Base-by-base conservation (phyloP, 345 rosid genomes). In the Sisymbrium altissimum region DNA sequence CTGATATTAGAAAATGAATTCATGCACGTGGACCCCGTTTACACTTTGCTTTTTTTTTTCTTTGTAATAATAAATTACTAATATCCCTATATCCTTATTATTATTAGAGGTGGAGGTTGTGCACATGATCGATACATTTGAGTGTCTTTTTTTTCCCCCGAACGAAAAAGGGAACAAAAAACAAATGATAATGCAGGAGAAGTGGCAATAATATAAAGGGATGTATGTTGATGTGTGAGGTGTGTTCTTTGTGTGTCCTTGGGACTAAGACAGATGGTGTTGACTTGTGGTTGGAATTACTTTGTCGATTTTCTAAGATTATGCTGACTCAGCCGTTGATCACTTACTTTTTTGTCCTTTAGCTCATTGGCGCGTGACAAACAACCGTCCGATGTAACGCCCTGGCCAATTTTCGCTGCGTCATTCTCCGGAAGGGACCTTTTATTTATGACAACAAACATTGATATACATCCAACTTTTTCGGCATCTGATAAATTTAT, bases 251-350 rank as follows among this genome's bases (percentile, higher is more conserved):
- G 25, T 50, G 70, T 73, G 57, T 55, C 29, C 21, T 43, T 65
- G 30, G 39, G 73, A 46, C 12, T 52, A 57, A 36, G 66, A 66
- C 72, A 74, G 14, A 74, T 66, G 59, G 72, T 66, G 78, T 67
- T 58, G 73, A 66, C 73, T 74, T 58, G 78, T 66, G 73, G 78
- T 30, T 66, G 54, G 33, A 58, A 17, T 57, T 53, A 56, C 78
- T 66, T 46, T 57, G 78, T 74, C 60, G 53, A 56, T 57, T 74
- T 66, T 74, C 23, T 12, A 35, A 65, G 13, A 56, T 45, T 29
- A 17, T 49, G 78, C 78, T 66, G 66, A 73, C 78, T 74, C 78
- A 74, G 41, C 78, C 38, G 5, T 53, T 63, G n/a, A 44, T 54
- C 14, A 41, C 6, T 64, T 2, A 15, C 29, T 6, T 9, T 19